Evolutionary conservation across 2,329 filamentous ascomycete genomes (phyloP), one percentile per base, ranked within the genome.

Genomic region (Monilinia laxa): DNA sequence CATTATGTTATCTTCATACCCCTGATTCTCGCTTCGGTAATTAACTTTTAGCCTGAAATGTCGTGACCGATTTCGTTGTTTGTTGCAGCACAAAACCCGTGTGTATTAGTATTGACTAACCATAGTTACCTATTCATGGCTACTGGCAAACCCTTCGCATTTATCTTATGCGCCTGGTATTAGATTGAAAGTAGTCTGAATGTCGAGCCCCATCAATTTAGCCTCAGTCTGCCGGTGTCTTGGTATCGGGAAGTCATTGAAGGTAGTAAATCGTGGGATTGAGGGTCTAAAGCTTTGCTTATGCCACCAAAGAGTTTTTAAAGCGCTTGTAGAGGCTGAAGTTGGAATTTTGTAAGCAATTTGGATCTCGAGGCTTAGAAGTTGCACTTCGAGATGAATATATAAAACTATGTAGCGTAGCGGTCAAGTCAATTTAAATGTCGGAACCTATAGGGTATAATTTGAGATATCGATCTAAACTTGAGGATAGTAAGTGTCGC

Each of bases 201-300:
- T 40, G 9, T 49, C 3, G 2, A 49, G 45, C 5, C 20, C 20
- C 18, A 12, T 3, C 0, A 10, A 40, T 23, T 14, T 18, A 16
- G 2, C 5, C 3, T 16, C 3, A 2, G 18, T 3, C 7, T 56
- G 0, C 1, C 0, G 2, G 3, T 18, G 54, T 11, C 12, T 7
- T 14, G 4, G 38, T 9, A 40, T 40, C 0, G 25, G 45, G 4
- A 20, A 40, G 4, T 42, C 7, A 4, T 11, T 3, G 35, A 57
- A 11, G 11, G 4, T 2, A 42, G 2, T 14, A 40, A 7, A 20
- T 25, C 20, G 40, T 25, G 10, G 2, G 9, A 40, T 1, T 16
- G 3, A 0, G 1, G 3, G 7, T 2, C 10, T 1, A n/a, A 25
- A 40, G n/a, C 35, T 25, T 42, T 38, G 12, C 2, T 4, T 2